A percentile compares a stretch with the other conserved stretches of the same genome.
Conservation (phyloP, 495 filamentous ascomycete species). For the Trichoderma asperelloides region DNA sequence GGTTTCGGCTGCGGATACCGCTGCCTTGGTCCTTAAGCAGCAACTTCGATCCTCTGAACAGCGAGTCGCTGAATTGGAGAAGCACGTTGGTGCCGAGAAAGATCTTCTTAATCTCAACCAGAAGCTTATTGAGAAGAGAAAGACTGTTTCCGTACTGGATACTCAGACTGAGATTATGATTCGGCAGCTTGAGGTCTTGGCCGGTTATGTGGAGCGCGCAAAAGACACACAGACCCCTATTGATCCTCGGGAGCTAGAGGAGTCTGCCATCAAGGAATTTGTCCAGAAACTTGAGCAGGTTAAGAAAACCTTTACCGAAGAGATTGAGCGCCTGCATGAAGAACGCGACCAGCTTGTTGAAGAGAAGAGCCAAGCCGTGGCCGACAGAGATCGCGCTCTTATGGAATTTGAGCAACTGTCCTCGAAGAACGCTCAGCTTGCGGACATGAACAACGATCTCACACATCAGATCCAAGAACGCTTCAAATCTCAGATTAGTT, state of each 20-base stretch:
- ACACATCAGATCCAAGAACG: conserved; percentile 89
- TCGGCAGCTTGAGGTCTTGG: conserved; percentile 79
- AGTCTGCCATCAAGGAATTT: conserved; percentile 78
- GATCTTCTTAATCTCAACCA: conserved; percentile 79
- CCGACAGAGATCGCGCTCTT: conserved; percentile 80
- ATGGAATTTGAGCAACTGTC: conserved; percentile 93
- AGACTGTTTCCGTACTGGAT: conserved; percentile 91
- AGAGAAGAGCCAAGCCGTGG: conserved; percentile 68
- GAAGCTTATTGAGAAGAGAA: conserved; percentile 85
- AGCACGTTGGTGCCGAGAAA: conserved; percentile 56
- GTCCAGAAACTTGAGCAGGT: conserved; percentile 77
- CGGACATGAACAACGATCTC: conserved; percentile 88
- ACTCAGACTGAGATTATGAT: conserved; percentile 92
- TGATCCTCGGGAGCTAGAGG: conserved; percentile 68
- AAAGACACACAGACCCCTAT: conserved; percentile 67
- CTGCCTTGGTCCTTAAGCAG: conserved; percentile 54
- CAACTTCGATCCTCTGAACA: conserved; percentile 76
- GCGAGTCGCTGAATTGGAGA: conserved; percentile 73
- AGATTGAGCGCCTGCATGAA: conserved; percentile 77
- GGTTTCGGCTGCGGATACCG: conserved; percentile 58
- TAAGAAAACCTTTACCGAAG: conserved; percentile 65
- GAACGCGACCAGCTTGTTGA: conserved; percentile 74
- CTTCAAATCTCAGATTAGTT: conserved; percentile 68
- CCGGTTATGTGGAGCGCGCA: conserved; percentile 50
- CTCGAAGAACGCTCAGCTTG: conserved; percentile 85